Evolutionary conservation across 1,139 yeast species (phyloP).

Genomic region (Yamadazyma aaseri): DNA sequence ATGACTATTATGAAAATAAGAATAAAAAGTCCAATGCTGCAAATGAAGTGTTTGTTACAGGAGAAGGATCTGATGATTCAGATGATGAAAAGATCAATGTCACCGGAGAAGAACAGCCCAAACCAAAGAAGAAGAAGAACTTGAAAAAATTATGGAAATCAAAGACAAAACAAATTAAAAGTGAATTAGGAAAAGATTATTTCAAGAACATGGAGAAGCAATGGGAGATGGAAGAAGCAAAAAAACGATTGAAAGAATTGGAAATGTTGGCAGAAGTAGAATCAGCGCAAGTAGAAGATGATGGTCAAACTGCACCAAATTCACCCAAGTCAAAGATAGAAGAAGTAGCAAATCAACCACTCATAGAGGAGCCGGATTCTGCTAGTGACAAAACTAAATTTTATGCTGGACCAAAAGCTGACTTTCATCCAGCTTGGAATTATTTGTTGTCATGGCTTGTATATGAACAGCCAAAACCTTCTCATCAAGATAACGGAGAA

Average conservation of each 20-base stretch:
- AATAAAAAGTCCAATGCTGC: conserved; percentile 10
- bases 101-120: conserved; percentile 12
- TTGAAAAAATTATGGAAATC: conserved; percentile 26
- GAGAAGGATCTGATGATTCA: conserved; percentile 20
- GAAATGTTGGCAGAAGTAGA: conserved; percentile 8
- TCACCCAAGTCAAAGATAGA: conserved; percentile 1
- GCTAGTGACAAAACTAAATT: conserved; percentile 5
- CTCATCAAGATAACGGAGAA: not conserved
- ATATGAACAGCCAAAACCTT: conserved; percentile 20
- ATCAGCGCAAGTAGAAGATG: conserved; percentile 4
- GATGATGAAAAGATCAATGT: conserved; percentile 15
- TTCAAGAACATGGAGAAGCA: conserved; percentile 26
- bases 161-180: conserved; percentile 27
- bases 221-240: conserved; percentile 18
- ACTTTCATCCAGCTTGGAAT: conserved; percentile 41
- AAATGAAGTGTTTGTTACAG: conserved; percentile 13
- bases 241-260: conserved; percentile 14
- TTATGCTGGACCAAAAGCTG: conserved; percentile 25
- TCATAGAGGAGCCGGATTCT: conserved; percentile 14
- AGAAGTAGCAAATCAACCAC: conserved; percentile 7
- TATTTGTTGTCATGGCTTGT: conserved; percentile 38
- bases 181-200: conserved; percentile 33
- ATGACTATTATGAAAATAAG: conserved; percentile 36
- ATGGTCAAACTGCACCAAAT: not conserved
- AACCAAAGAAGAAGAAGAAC: conserved; percentile 24